Conservation (phyloP, 2,329 filamentous ascomycete genomes). For the Aspergillus costaricaensis region DNA sequence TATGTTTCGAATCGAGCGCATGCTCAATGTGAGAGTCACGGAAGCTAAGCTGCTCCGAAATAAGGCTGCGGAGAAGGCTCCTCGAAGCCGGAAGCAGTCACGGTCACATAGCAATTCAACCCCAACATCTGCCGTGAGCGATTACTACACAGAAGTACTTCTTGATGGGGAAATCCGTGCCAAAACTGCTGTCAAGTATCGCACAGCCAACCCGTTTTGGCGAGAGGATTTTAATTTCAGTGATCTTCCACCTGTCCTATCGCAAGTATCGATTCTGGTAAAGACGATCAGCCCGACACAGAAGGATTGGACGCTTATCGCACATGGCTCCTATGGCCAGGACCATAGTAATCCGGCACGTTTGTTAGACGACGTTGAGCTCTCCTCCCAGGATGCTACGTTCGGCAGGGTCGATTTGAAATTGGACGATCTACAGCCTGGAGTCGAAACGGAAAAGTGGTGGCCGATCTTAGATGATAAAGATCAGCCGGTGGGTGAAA, state of each 20-base stretch:
- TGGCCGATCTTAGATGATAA: constrained; percentile 76
- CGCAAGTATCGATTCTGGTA: constrained; percentile 48
- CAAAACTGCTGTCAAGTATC: constrained; percentile 51
- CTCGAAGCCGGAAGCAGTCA: constrained; percentile 37
- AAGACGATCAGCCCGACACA: constrained; percentile 51
- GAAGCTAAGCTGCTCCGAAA: constrained; percentile 59
- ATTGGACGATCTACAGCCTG: constrained; percentile 74
- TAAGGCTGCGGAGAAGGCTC: constrained; percentile 34
- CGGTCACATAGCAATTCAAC: constrained; percentile 32
- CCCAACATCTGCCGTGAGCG: constrained; percentile 36
- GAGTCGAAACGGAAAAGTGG: constrained; percentile 84
- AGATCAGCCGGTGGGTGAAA: constrained; percentile 75
- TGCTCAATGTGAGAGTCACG: constrained; percentile 60
- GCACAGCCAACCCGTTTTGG: constrained; percentile 52
- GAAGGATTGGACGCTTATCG: constrained; percentile 52
- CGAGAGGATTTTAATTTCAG: constrained; percentile 51
- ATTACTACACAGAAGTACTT: constrained; percentile 52
- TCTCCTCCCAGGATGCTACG: constrained; percentile 50
- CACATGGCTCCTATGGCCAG: constrained; percentile 47
- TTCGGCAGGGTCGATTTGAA: constrained; percentile 72
- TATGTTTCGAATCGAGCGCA: constrained; percentile 68
- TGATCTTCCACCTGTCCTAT: constrained; percentile 51
- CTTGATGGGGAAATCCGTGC: constrained; percentile 52
- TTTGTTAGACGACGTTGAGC: constrained; percentile 48
- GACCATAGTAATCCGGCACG: constrained; percentile 44